A percentile compares a stretch with the other conserved stretches of the same genome.
Conservation (phyloP, 179 eudicot genomes). For the Spergularia azorica region DNA sequence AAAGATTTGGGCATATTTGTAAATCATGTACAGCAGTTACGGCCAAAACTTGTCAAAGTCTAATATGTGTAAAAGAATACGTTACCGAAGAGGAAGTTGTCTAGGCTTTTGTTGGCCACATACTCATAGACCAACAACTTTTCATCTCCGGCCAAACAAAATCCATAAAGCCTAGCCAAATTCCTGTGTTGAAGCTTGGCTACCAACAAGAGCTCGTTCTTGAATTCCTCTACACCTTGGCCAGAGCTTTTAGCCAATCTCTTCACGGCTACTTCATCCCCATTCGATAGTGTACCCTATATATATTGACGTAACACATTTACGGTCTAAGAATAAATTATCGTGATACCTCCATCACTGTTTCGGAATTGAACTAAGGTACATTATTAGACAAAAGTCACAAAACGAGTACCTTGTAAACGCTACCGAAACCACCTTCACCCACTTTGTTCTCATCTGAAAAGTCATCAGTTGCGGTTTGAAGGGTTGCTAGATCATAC, state of each 20-base stretch:
- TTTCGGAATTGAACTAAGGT: too few relatives aligned
- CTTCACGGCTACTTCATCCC: slow-evolving; percentile 27
- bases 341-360: too few relatives aligned
- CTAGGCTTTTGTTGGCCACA: slow-evolving; percentile 29
- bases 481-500: slow-evolving; percentile 25
- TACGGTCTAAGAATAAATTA: too few relatives aligned
- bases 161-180: slow-evolving; percentile 26
- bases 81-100: slow-evolving; percentile 23
- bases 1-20: not conserved
- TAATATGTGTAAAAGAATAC: too few relatives aligned
- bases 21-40: not conserved
- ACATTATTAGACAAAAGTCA: not conserved
- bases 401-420: slow-evolving; percentile 33
- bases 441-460: slow-evolving; percentile 33
- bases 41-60: not conserved
- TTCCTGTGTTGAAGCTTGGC: slow-evolving; percentile 33
- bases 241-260: slow-evolving; percentile 20
- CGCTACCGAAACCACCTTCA: slow-evolving; percentile 46
- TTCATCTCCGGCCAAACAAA: slow-evolving; percentile 23
- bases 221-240: slow-evolving; percentile 22
- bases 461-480: slow-evolving; percentile 35
- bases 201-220: slow-evolving; percentile 17
- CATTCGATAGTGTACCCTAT: slow-evolving; percentile 25
- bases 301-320: not conserved
- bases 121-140: slow-evolving; percentile 26